These are phyloP conservation scores for Debaryomyces tyrocola DNA, from an alignment of 805 yeast species.

Conservation along the genomic window DNA sequence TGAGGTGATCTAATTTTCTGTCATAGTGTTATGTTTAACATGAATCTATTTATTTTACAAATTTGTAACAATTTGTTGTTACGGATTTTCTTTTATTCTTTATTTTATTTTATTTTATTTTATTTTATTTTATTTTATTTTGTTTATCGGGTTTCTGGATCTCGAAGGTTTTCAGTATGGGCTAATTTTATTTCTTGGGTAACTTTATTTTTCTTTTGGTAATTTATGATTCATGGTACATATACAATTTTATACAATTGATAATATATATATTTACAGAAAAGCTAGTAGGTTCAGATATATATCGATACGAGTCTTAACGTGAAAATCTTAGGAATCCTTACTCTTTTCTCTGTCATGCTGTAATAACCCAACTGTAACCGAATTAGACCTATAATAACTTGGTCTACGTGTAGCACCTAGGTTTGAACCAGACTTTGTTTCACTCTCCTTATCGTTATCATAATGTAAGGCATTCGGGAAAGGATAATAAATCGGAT, in stretches of 20 bases:
- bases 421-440: constrained; percentile 17
- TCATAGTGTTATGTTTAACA: background rate
- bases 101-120: background rate
- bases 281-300: too few species aligned
- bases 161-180: too few species aligned
- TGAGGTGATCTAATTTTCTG: constrained; percentile 17
- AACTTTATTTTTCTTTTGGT: background rate
- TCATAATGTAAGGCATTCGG: constrained; percentile 41
- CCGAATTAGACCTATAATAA: constrained; percentile 38
- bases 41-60: too few species aligned
- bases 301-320: too few species aligned
- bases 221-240: background rate
- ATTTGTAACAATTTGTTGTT: background rate
- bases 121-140: background rate
- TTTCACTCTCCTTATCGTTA: constrained; percentile 27
- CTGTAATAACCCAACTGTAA: constrained; percentile 41
- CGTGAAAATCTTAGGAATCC: too few species aligned
- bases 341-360: constrained; percentile 10
- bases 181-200: too few species aligned
- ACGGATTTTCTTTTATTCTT: background rate
- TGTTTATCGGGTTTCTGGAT: too few species aligned
- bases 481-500: constrained; percentile 43
- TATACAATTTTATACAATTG: background rate
- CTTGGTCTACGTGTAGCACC: constrained; percentile 23
- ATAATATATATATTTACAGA: background rate